phyloP scores from a whole-genome alignment of 192 early-diverging fungal genomes.

The Coemansia sp. region DNA sequence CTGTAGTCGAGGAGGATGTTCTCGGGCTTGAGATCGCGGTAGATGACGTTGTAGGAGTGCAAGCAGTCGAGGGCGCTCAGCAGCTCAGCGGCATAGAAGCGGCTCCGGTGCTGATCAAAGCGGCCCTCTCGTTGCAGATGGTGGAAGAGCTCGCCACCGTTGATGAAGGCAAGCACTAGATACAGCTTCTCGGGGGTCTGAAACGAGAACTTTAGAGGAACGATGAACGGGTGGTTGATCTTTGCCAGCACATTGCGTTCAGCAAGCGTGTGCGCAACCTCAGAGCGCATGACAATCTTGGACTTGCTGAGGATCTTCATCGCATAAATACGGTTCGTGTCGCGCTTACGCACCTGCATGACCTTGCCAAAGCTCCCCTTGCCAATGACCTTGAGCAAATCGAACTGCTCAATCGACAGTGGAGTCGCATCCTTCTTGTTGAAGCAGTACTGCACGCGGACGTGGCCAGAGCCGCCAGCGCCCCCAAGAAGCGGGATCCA shows the following conservation, averaged over 20 bases:
- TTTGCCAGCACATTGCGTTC: slow-evolving; percentile 89
- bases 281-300: slow-evolving; percentile 88
- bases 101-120: slow-evolving; percentile 84
- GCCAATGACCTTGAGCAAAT: slow-evolving; percentile 92
- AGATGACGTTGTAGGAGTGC: slow-evolving; percentile 88
- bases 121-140: slow-evolving; percentile 87
- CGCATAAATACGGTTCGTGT: slow-evolving; percentile 92
- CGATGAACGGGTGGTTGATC: slow-evolving; percentile 91
- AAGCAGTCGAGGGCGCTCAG: slow-evolving; percentile 88
- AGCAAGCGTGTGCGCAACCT: slow-evolving; percentile 92
- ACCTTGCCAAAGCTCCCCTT: slow-evolving; percentile 98
- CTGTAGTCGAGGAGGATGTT: slow-evolving; percentile 93
- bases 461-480: slow-evolving; percentile 60
- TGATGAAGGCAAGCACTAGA: slow-evolving; percentile 91
- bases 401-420: slow-evolving; percentile 87
- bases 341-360: slow-evolving; percentile 91
- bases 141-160: slow-evolving; percentile 97
- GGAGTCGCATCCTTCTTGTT: slow-evolving; percentile 69
- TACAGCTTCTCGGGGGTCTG: slow-evolving; percentile 95
- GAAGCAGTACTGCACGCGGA: slow-evolving; percentile 73
- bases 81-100: slow-evolving; percentile 94
- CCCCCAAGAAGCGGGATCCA: slow-evolving; percentile 66
- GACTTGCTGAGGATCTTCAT: slow-evolving; percentile 95
- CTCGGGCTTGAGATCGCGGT: slow-evolving; percentile 93
- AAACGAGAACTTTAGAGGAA: slow-evolving; percentile 91